Evolutionary conservation across 106 monocot species (phyloP).

Genomic region (Acanthochlamys bracteata): DNA sequence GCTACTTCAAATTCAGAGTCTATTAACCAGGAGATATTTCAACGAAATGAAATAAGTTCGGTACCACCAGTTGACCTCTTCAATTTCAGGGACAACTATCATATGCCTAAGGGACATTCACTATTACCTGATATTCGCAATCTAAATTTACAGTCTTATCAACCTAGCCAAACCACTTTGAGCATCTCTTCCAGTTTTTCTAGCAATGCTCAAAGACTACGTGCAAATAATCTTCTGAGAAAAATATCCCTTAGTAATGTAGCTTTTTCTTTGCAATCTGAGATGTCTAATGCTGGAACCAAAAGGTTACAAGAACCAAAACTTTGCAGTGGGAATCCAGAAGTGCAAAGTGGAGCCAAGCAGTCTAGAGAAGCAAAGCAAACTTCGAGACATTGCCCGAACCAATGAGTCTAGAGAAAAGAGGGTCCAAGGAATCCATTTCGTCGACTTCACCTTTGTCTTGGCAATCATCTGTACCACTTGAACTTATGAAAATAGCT

Average conservation of each 20-base stretch:
- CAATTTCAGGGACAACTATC: slow-evolving; percentile 9
- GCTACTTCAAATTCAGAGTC: slow-evolving; percentile 5
- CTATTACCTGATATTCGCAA: not conserved
- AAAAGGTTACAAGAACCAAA: slow-evolving; percentile 17
- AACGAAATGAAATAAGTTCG: not conserved
- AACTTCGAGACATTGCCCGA: slow-evolving; percentile 15
- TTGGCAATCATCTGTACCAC: slow-evolving; percentile 62
- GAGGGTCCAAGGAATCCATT: slow-evolving; percentile 10
- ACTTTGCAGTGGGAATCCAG: slow-evolving; percentile 12
- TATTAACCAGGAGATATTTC: not conserved
- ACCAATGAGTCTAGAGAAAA: slow-evolving; percentile 13
- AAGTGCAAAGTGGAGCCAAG: slow-evolving; percentile 10
- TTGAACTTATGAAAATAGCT: slow-evolving; percentile 92
- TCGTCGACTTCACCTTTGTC: slow-evolving; percentile 17
- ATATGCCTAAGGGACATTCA: slow-evolving; percentile 2
- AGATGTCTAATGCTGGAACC: slow-evolving; percentile 13
- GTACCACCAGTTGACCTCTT: slow-evolving; percentile 6
- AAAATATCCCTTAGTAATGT: slow-evolving; percentile 19
- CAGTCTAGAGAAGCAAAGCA: no score
- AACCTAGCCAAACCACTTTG: slow-evolving; percentile 8
- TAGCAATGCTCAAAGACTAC: slow-evolving; percentile 50
- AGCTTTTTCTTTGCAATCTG: slow-evolving; percentile 15
- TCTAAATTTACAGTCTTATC: slow-evolving; percentile 5
- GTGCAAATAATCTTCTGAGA: slow-evolving; percentile 51
- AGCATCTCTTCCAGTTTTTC: slow-evolving; percentile 53